Percentiles rank a stretch among this genome's conserved stretches.
Evolutionary conservation across 1,284 basidiomycete genomes (phyloP).

Genomic region (Melanopsichium pennsylvanicum): DNA sequence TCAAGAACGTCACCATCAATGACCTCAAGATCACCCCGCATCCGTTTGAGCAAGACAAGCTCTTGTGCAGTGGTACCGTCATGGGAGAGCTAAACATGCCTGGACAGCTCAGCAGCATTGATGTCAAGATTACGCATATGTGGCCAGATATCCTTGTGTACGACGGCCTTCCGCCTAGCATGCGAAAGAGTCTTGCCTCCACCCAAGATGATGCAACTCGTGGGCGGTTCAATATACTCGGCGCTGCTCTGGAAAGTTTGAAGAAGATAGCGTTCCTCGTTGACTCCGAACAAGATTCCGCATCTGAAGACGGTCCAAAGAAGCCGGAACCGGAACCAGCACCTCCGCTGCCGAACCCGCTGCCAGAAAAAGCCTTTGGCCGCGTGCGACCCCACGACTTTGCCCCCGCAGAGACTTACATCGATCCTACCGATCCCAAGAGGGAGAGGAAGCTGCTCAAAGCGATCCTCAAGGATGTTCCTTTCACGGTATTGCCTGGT

Average conservation of each 20-base stretch:
- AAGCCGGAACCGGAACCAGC: conserved; percentile 43
- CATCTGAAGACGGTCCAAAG: conserved; percentile 15
- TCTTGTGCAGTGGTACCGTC: conserved; percentile 57
- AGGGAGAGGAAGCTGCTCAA: conserved; percentile 49
- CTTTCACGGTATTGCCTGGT: conserved; percentile 55
- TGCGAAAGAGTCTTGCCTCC: conserved; percentile 28
- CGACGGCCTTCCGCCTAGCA: conserved; percentile 57
- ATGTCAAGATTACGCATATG: conserved; percentile 57
- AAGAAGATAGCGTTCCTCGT: conserved; percentile 29
- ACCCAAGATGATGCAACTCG: background rate
- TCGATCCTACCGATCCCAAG: conserved; percentile 50
- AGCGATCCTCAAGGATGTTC: conserved; percentile 55
- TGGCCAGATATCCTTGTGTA: conserved; percentile 62
- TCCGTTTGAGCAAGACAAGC: conserved; percentile 56
- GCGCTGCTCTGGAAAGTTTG: conserved; percentile 23
- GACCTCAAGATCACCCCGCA: conserved; percentile 60
- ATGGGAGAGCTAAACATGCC: conserved; percentile 58
- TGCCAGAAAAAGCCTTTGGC: conserved; percentile 57
- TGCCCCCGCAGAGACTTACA: conserved; percentile 48
- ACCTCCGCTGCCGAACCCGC: conserved; percentile 54
- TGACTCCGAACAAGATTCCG: no score
- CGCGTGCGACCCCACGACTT: conserved; percentile 55
- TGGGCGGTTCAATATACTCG: conserved; percentile 15
- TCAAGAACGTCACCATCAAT: conserved; percentile 60
- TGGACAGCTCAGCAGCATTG: conserved; percentile 54